Base-by-base conservation (phyloP, 169 alveolate species). In the Eimeria nieschulzi region DNA sequence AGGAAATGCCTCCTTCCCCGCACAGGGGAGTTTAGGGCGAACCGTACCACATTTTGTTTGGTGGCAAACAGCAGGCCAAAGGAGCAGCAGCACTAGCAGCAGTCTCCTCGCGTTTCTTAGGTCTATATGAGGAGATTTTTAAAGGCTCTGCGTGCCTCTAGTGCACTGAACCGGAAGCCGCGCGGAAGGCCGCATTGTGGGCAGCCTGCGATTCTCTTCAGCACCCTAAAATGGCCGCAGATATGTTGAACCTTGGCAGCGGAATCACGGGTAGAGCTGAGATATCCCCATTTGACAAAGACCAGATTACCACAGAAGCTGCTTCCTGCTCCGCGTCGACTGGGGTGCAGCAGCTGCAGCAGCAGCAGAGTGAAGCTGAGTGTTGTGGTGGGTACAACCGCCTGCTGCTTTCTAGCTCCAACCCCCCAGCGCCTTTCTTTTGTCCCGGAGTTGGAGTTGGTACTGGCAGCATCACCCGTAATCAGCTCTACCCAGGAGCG, bases 231-330 rank as follows among this genome's bases (percentile, higher is more conserved):
- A 59, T 59, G 68, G 68, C 68, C 5, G n/a, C 68, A 59, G 68
- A 59, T 59, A 59, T 59, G 68, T 19, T 59, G 23, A 59, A 59
- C 23, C 15, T 12, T 19, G 68, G 23, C 68, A 59, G 23, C 23
- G 68, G 15, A 19, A 59, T 19, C 5, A 2, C 82, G 15, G n/a
- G 56, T 23, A 15, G 56, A 72, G 82, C 26, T 12, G 83, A 15
- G 26, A 15, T 25, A 7, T n/a, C 71, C 55, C 71, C 71, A 25
- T 51, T 78, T 56, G 33, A n/a, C 86, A 53, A 68, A n/a, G 86
- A 56, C 23, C 86, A 78, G 70, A 64, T 51, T 12, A 6, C 13
- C 2, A 33, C 33, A 23, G 86, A 78, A 13, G 68, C 68, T 5
- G 68, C 68, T 59, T 19, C 68, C 5, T 59, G 23, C n/a, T 59